A percentile compares a stretch with the other conserved stretches of the same genome.
These are phyloP conservation scores for Trichocladium antarcticum DNA, from an alignment of 495 filamentous ascomycete genomes.

Conservation along the genomic window DNA sequence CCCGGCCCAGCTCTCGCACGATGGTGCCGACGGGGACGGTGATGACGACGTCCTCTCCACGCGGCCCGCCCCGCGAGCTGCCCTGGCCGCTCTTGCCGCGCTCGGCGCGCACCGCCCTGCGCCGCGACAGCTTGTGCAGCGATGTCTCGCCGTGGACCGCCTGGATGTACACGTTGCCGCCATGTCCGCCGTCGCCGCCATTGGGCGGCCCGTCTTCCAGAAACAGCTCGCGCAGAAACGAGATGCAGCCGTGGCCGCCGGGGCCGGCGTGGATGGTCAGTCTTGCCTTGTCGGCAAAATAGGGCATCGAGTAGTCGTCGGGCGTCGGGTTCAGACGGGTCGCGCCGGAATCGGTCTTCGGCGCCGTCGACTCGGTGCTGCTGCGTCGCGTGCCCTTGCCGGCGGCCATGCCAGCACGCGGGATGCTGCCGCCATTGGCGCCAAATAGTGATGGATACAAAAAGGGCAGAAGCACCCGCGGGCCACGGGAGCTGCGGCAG, in stretches of 20 bases:
- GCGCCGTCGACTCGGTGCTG: constrained; percentile 19
- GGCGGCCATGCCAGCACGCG: constrained; percentile 15
- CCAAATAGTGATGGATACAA: constrained; percentile 49
- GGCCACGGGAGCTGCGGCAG: constrained; percentile 32
- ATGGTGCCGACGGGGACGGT: constrained; percentile 90
- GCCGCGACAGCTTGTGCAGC: constrained; percentile 78
- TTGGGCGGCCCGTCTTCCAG: constrained; percentile 85
- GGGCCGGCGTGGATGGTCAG: constrained; percentile 62
- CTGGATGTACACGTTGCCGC: constrained; percentile 89
- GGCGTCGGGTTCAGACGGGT: constrained; percentile 67
- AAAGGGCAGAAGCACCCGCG: constrained; percentile 49
- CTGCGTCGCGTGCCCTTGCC: constrained; percentile 11
- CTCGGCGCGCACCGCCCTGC: constrained; percentile 63
- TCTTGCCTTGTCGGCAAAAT: constrained; percentile 77
- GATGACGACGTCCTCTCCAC: constrained; percentile 78
- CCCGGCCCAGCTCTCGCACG: constrained; percentile 64
- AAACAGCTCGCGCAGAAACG: constrained; percentile 83
- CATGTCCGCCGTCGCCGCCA: constrained; percentile 85
- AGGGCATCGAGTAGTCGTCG: constrained; percentile 67
- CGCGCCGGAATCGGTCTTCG: not conserved
- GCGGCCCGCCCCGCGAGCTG: constrained; percentile 62
- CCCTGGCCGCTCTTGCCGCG: constrained; percentile 79
- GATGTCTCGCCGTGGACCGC: constrained; percentile 82
- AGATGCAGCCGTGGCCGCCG: constrained; percentile 86
- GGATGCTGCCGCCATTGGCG: constrained; percentile 25